Evolutionary conservation across 1,284 basidiomycete species (phyloP).

Genomic region (Inonotus obliquus): DNA sequence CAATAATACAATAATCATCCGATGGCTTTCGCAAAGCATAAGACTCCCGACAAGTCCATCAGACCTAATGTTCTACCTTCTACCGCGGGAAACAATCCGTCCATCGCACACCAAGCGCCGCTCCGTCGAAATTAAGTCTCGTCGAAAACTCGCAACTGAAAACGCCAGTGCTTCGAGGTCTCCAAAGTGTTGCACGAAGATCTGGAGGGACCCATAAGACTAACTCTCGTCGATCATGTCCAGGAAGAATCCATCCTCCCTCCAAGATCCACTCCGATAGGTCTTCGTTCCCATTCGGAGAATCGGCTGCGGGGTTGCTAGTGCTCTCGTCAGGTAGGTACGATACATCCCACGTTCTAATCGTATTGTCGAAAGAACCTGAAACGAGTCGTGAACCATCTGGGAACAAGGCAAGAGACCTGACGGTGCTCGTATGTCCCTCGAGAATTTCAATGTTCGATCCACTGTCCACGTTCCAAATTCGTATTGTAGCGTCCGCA

Average conservation of each 20-base stretch:
- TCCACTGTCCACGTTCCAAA: neutral
- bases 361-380: constrained; percentile 4
- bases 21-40: too few relatives aligned
- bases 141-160: neutral
- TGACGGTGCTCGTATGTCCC: neutral
- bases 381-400: neutral
- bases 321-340: neutral
- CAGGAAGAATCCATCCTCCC: neutral
- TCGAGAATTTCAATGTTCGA: too few relatives aligned
- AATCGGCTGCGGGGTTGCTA: neutral
- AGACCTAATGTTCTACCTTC: too few relatives aligned
- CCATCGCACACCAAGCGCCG: neutral
- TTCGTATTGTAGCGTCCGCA: neutral
- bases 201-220: constrained; percentile 3
- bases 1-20: too few relatives aligned
- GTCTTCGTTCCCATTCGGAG: neutral
- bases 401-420: constrained; percentile 1
- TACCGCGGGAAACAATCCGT: neutral
- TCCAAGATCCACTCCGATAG: neutral
- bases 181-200: neutral
- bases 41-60: too few relatives aligned
- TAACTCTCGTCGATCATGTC: neutral
- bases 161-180: neutral
- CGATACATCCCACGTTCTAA: constrained; percentile 17
- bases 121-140: neutral